Conservation (phyloP, 73 alveolate species). For the Urostyla sp. region DNA sequence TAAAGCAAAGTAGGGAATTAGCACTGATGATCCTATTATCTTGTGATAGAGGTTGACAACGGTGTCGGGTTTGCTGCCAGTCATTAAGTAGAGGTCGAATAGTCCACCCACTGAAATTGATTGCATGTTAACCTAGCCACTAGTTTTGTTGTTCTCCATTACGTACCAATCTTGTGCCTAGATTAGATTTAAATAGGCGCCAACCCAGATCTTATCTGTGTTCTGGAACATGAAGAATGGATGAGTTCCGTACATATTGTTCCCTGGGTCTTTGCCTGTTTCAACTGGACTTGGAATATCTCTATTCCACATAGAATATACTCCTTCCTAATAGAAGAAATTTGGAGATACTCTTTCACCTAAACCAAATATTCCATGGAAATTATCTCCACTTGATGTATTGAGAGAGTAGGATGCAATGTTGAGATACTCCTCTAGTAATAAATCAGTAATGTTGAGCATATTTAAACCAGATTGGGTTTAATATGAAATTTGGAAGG, state of each 20-base stretch:
- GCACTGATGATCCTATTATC: conserved; percentile 77
- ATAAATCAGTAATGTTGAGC: no score
- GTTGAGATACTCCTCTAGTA: no score
- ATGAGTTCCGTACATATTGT: conserved; percentile 71
- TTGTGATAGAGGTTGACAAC: conserved; percentile 63
- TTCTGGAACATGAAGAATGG: conserved; percentile 65
- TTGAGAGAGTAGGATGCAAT: no score
- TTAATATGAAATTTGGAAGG: conserved; percentile 27
- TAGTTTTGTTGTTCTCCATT: not conserved
- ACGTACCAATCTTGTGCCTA: conserved; percentile 68
- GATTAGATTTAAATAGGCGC: conserved; percentile 59
- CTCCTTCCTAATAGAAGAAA: conserved; percentile 57
- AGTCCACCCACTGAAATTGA: conserved; percentile 80
- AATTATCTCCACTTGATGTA: conserved; percentile 19
- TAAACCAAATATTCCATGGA: conserved; percentile 61
- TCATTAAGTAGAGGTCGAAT: conserved; percentile 75
- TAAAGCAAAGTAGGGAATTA: conserved; percentile 81
- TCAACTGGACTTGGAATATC: conserved; percentile 78
- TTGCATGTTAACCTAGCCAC: conserved; percentile 9
- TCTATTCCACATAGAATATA: conserved; percentile 69
- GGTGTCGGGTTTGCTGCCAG: conserved; percentile 63
- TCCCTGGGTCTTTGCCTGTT: conserved; percentile 68
- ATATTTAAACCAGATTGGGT: conserved; percentile 11
- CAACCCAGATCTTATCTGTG: conserved; percentile 32
- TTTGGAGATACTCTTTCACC: conserved; percentile 67